Percentiles rank a stretch among this genome's conserved stretches.
phyloP scores from a whole-genome alignment of 257 asterid genomes.

The Fraxinus quadrangulata region DNA sequence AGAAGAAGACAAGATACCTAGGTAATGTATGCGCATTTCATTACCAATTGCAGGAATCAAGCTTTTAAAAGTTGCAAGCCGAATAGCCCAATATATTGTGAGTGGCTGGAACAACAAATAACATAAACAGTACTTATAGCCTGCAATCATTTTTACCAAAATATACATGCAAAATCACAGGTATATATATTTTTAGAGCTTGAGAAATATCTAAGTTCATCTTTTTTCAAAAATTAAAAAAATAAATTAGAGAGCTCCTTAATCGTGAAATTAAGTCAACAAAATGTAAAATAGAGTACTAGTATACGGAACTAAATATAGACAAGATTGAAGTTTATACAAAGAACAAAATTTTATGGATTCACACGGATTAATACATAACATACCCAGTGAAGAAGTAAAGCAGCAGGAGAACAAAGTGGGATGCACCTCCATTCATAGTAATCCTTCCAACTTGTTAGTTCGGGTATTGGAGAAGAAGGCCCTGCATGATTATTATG shows the following conservation, averaged over 20 bases:
- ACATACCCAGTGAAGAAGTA: slow-evolving; percentile 96
- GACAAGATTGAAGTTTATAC: slow-evolving; percentile 3
- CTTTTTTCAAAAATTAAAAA: background rate
- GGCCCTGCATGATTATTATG: slow-evolving; percentile 49
- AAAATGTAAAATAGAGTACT: background rate
- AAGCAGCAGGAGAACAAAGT: slow-evolving; percentile 73
- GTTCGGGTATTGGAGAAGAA: slow-evolving; percentile 41
- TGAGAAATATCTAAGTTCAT: background rate
- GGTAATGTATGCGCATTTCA: slow-evolving; percentile 71
- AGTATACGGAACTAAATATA: background rate
- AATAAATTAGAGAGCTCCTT: no score
- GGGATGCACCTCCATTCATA: slow-evolving; percentile 93
- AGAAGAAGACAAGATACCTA: slow-evolving; percentile 53
- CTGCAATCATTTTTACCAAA: slow-evolving; percentile 20
- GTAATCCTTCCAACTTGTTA: slow-evolving; percentile 78
- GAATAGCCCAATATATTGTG: slow-evolving; percentile 68
- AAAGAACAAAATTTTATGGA: background rate
- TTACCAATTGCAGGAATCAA: slow-evolving; percentile 48
- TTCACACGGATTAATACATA: slow-evolving; percentile 13
- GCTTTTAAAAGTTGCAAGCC: slow-evolving; percentile 54
- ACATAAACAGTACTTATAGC: slow-evolving; percentile 18
- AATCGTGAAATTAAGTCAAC: background rate
- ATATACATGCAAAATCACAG: slow-evolving; percentile 10
- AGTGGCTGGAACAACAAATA: slow-evolving; percentile 62
- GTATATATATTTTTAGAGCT: background rate